phyloP scores from a whole-genome alignment of 169 alveolate genomes.

The Toxoplasma gondii region DNA sequence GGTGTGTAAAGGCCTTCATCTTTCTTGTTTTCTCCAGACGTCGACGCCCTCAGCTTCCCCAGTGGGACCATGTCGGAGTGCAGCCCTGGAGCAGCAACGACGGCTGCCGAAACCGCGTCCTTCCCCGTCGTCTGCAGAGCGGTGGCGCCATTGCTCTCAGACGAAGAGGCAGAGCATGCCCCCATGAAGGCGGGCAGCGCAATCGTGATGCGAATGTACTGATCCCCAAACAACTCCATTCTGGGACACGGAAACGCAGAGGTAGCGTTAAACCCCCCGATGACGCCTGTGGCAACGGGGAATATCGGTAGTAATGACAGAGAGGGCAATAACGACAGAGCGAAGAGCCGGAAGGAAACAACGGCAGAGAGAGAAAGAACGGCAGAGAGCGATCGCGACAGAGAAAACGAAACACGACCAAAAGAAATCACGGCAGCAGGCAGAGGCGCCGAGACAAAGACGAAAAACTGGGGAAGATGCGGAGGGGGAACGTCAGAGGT shows the following conservation, averaged over 20 bases:
- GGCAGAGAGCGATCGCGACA: neutral
- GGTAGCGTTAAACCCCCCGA: no score
- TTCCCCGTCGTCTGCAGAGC: neutral
- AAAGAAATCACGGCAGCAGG: no score
- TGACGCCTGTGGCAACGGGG: no score
- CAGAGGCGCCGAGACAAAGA: no score
- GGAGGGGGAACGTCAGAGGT: no score
- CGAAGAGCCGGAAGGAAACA: neutral
- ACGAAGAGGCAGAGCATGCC: neutral
- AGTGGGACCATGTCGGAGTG: no score
- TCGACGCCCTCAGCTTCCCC: no score
- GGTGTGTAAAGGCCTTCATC: neutral
- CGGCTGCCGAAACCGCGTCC: no score
- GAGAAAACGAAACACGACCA: no score
- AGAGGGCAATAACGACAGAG: neutral
- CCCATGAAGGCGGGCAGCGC: slow-evolving; percentile 1
- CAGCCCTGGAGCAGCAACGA: no score
- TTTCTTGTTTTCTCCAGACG: no score
- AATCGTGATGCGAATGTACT: slow-evolving; percentile 10
- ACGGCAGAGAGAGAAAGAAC: neutral
- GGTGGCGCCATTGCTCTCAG: neutral
- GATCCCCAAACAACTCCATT: slow-evolving; percentile 17
- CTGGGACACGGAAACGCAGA: neutral
- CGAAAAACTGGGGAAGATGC: no score
- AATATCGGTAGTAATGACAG: neutral